phyloP scores from a whole-genome alignment of 169 alveolate genomes.

The Plasmodium malariae region DNA sequence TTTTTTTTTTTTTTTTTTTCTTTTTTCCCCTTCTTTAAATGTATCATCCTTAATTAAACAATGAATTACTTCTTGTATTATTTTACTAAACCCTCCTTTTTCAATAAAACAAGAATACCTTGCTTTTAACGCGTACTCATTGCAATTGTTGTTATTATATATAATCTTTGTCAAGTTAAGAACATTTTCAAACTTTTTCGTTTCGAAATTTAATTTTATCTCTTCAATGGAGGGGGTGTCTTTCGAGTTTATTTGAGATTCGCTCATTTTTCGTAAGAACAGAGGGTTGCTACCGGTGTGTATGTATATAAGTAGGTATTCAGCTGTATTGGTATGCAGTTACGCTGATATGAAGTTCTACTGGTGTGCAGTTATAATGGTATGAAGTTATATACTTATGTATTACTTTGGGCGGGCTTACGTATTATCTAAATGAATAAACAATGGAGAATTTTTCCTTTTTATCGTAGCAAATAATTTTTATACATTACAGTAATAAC shows the following conservation, averaged over 20 bases:
- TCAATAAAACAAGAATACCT: slow-evolving; percentile 44
- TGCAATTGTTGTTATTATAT: slow-evolving; percentile 8
- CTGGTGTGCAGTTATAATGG: no score
- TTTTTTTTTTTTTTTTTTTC: slow-evolving; percentile 8
- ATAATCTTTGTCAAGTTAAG: slow-evolving; percentile 19
- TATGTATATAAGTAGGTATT: no score
- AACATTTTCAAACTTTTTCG: slow-evolving; percentile 25
- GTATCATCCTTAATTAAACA: slow-evolving; percentile 7
- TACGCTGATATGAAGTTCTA: no score
- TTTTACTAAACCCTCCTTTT: background rate
- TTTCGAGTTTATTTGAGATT: background rate
- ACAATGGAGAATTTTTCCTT: no score
- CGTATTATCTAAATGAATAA: no score
- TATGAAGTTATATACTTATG: no score
- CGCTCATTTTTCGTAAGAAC: no score
- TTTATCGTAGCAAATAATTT: no score
- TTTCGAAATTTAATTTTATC: slow-evolving; percentile 34
- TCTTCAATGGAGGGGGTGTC: slow-evolving; percentile 7
- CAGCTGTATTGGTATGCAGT: no score
- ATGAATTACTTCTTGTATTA: slow-evolving; percentile 31
- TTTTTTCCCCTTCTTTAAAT: background rate
- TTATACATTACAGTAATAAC: no score
- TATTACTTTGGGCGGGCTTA: no score
- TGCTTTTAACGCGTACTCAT: slow-evolving; percentile 17
- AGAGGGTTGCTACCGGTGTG: no score